Evolutionary conservation across 179 eudicot genomes (phyloP).

Genomic region (Heliamphora pulchella): DNA sequence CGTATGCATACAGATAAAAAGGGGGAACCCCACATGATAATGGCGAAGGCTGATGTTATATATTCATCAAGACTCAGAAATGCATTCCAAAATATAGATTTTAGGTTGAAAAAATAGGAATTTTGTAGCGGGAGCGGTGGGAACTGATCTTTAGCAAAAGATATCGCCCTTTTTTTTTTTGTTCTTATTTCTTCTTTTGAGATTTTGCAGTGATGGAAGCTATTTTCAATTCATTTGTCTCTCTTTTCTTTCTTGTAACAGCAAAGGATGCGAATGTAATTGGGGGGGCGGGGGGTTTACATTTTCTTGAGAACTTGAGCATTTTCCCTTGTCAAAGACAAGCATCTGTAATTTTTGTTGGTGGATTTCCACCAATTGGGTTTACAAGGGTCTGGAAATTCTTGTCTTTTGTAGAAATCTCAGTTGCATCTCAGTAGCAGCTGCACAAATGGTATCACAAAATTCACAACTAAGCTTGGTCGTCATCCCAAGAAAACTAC

Average conservation of each 20-base stretch:
- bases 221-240: constrained; percentile 22
- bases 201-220: constrained; percentile 28
- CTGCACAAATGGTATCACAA: background rate
- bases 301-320: constrained; percentile 16
- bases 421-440: background rate
- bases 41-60: constrained; percentile 1
- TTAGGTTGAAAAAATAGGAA: constrained; percentile 24
- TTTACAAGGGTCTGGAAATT: constrained; percentile 18
- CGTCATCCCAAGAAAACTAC: background rate
- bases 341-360: constrained; percentile 29
- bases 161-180: background rate
- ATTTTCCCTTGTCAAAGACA: constrained; percentile 19
- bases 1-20: background rate
- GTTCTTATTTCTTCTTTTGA: background rate
- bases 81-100: constrained; percentile 15
- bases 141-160: constrained; percentile 17
- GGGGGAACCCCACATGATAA: constrained; percentile 13
- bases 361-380: constrained; percentile 26
- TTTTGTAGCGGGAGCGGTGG: constrained; percentile 32
- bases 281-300: constrained; percentile 25
- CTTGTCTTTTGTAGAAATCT: background rate
- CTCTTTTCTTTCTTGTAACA: constrained; percentile 9
- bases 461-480: background rate
- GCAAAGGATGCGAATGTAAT: constrained; percentile 22
- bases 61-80: constrained; percentile 9